These are phyloP conservation scores for Phaeosphaeria sp. DNA, from an alignment of 2,329 filamentous ascomycete species.

Conservation along the genomic window DNA sequence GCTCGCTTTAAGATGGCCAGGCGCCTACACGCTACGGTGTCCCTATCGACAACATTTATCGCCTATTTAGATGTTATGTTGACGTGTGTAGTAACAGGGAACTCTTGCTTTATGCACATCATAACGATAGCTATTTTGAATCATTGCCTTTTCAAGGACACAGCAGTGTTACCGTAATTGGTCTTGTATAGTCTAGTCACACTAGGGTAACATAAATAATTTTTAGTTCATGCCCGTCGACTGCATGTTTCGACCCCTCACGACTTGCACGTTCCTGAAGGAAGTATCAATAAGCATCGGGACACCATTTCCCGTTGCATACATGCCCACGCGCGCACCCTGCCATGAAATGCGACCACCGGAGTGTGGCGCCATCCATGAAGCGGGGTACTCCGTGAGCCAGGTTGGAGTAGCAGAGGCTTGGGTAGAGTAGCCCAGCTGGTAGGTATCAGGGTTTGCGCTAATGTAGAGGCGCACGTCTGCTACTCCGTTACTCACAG, in stretches of 20 bases:
- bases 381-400: neutral
- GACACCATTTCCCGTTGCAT: neutral
- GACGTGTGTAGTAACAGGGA: no score
- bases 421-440: neutral
- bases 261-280: neutral
- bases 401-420: neutral
- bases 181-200: no score
- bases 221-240: neutral
- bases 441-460: neutral
- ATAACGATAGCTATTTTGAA: no score
- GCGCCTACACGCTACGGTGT: no score
- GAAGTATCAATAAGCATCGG: neutral
- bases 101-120: no score
- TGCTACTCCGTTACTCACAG: neutral
- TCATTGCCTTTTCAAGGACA: no score
- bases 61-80: no score
- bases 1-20: no score
- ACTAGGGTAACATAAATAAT: no score
- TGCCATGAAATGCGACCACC: neutral
- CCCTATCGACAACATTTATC: no score
- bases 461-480: neutral
- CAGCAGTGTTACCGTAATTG: no score
- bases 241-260: neutral
- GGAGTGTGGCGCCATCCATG: neutral
- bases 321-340: neutral